These are phyloP conservation scores for Leucocoprinus leucothites DNA, from an alignment of 768 basidiomycete genomes.

Conservation along the genomic window DNA sequence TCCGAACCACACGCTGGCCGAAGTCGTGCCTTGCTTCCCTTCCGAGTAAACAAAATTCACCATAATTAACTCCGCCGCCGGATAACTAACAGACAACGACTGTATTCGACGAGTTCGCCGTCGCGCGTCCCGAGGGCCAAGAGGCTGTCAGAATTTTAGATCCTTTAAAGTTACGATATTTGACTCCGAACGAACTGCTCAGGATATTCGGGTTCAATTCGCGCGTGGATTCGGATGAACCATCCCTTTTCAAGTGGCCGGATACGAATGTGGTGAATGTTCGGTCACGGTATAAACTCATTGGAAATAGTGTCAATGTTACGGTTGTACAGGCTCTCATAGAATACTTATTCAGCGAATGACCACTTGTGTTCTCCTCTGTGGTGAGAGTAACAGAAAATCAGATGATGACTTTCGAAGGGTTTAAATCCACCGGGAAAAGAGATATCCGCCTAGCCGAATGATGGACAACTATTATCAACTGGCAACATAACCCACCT, in stretches of 20 bases:
- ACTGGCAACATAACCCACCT: neutral
- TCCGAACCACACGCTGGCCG: no score
- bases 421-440: neutral
- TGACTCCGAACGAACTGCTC: conserved; percentile 70
- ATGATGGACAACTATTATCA: neutral
- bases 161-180: conserved; percentile 68
- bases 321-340: conserved; percentile 63
- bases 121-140: conserved; percentile 34
- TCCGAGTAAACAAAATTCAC: no score
- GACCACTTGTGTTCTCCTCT: neutral
- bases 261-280: conserved; percentile 38
- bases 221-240: conserved; percentile 10
- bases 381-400: neutral
- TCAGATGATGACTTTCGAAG: neutral
- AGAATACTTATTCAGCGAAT: conserved; percentile 45
- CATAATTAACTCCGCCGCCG: neutral
- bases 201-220: conserved; percentile 61
- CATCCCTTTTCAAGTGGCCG: conserved; percentile 59
- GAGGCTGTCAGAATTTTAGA: conserved; percentile 52
- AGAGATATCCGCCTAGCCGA: neutral
- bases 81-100: conserved; percentile 57
- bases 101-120: conserved; percentile 55
- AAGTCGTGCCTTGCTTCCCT: neutral
- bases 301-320: conserved; percentile 85
- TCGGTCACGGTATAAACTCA: conserved; percentile 71